phyloP scores from a whole-genome alignment of 1,284 basidiomycete species.

The Phellopilus nigrolimitatus region DNA sequence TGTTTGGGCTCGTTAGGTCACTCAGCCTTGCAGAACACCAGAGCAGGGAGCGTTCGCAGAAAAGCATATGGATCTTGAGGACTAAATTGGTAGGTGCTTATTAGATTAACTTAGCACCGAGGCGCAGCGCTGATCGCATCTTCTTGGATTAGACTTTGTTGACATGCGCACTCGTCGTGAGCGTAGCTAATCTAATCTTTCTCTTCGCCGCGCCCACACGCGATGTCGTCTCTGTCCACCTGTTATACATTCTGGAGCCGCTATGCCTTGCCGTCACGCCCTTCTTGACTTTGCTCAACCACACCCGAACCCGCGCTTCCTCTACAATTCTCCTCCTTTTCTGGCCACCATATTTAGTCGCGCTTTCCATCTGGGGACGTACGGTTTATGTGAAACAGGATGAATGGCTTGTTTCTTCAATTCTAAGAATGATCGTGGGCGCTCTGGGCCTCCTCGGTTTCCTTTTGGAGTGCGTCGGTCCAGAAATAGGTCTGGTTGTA shows the following conservation, averaged over 20 bases:
- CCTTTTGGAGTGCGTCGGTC: conserved; percentile 65
- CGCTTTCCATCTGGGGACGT: conserved; percentile 56
- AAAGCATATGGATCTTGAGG: conserved; percentile 47
- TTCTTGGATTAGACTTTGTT: conserved; percentile 39
- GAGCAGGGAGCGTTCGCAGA: conserved; percentile 30
- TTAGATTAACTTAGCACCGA: too few relatives aligned
- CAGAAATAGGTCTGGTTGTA: conserved; percentile 46
- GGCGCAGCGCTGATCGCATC: too few relatives aligned
- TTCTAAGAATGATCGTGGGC: conserved; percentile 44
- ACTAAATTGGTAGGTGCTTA: conserved; percentile 56
- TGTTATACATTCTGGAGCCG: conserved; percentile 56
- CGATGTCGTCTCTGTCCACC: conserved; percentile 43
- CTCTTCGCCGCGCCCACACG: conserved; percentile 32
- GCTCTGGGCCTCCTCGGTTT: conserved; percentile 56
- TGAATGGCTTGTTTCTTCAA: conserved; percentile 34
- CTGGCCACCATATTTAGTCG: conserved; percentile 69
- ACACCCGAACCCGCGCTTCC: conserved; percentile 72
- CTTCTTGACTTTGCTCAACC: conserved; percentile 61
- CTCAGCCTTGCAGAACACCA: conserved; percentile 29
- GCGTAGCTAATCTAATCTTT: conserved; percentile 36
- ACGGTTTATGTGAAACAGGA: conserved; percentile 34
- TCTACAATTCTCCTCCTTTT: conserved; percentile 78
- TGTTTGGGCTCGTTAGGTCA: conserved; percentile 38
- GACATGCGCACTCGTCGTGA: conserved; percentile 36
- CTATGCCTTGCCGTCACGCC: conserved; percentile 43